Evolutionary conservation across 257 asterid genomes (phyloP).

Genomic region (Capsicum rhomboideum): DNA sequence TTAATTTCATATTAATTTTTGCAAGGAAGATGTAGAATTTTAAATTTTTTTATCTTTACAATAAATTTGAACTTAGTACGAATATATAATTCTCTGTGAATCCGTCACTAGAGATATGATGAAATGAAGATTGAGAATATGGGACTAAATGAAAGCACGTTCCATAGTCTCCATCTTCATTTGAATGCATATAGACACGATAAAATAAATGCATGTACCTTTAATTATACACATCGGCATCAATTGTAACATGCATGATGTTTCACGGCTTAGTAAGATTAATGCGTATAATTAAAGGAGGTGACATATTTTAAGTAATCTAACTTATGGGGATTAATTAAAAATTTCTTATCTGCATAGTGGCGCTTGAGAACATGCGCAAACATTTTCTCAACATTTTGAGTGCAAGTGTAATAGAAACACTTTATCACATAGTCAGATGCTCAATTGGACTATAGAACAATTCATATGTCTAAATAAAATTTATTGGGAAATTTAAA

Average conservation of each 20-base stretch:
- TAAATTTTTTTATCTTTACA: neutral
- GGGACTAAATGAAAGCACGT: neutral
- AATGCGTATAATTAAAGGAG: too few species aligned
- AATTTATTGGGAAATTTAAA: neutral
- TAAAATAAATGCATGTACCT: too few species aligned
- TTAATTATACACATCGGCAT: neutral
- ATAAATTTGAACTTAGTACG: neutral
- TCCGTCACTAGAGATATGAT: too few species aligned
- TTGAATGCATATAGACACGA: neutral
- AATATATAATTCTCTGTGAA: neutral
- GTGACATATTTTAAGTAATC: neutral
- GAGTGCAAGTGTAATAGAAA: neutral
- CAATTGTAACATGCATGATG: neutral
- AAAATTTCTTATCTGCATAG: neutral
- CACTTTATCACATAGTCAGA: neutral
- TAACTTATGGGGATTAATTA: neutral
- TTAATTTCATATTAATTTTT: neutral
- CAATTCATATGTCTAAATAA: neutral
- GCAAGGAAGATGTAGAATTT: neutral
- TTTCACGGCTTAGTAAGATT: too few species aligned
- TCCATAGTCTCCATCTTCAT: neutral
- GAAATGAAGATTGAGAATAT: too few species aligned
- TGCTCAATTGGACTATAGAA: neutral
- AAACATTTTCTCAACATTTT: neutral
- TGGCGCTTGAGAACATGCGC: neutral